phyloP scores from a whole-genome alignment of 2,329 filamentous ascomycete species.

The Colletotrichum coccodes region DNA sequence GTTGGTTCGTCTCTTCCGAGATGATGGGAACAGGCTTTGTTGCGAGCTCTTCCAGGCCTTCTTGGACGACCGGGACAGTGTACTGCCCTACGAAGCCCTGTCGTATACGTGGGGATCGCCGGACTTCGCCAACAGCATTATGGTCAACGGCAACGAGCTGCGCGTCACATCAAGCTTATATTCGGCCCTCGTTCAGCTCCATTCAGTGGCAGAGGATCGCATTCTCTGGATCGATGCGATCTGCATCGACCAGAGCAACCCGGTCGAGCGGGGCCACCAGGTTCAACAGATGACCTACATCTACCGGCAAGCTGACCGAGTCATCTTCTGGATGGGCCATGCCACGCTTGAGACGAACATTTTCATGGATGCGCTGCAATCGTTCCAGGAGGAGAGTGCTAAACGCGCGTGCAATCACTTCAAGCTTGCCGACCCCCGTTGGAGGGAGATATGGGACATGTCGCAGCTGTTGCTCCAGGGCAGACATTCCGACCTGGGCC shows the following conservation, averaged over 20 bases:
- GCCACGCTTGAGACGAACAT: neutral
- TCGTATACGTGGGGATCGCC: conserved; percentile 35
- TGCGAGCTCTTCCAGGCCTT: neutral
- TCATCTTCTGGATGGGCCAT: conserved; percentile 23
- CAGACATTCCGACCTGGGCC: neutral
- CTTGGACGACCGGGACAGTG: neutral
- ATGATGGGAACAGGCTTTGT: too few relatives aligned
- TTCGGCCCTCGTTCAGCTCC: neutral
- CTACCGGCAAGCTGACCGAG: neutral
- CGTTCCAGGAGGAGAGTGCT: neutral
- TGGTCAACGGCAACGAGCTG: neutral
- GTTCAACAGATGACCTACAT: conserved; percentile 27
- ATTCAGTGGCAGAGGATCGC: neutral
- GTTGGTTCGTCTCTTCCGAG: too few relatives aligned
- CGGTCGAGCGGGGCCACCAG: conserved; percentile 3
- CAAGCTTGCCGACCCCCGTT: neutral
- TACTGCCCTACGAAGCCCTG: conserved; percentile 33
- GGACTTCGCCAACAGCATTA: neutral
- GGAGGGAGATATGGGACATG: neutral
- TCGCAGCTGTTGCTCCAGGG: too few relatives aligned
- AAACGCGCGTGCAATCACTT: neutral
- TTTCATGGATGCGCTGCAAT: neutral
- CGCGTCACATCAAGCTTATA: neutral
- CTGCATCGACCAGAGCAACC: conserved; percentile 26
- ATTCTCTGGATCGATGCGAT: conserved; percentile 35